Conservation (phyloP, 495 filamentous ascomycete genomes). For the Neurospora intermedia region DNA sequence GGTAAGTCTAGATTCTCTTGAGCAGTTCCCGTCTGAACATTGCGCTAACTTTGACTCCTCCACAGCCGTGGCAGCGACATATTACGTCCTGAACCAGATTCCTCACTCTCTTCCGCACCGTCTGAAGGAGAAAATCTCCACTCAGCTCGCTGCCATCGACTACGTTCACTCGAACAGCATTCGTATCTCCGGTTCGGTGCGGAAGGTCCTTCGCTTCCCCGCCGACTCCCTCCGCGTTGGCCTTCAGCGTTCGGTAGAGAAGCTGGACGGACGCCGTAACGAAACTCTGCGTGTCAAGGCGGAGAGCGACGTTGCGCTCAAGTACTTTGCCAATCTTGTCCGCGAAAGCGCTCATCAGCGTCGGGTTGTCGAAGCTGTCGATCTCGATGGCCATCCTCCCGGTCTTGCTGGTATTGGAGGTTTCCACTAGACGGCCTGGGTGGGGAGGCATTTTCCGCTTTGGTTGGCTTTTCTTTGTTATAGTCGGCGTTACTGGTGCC, state of each 20-base stretch:
- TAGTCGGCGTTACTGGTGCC: not conserved
- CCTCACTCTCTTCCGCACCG: conserved; percentile 81
- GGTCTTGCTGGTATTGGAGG: conserved; percentile 12
- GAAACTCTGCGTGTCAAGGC: conserved; percentile 65
- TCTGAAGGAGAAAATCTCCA: conserved; percentile 71
- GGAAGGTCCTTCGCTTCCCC: conserved; percentile 76
- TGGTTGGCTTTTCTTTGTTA: not conserved
- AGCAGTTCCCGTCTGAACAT: conserved; percentile 3
- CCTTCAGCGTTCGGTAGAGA: conserved; percentile 70
- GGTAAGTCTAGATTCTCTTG: conserved; percentile 44
- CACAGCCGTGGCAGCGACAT: conserved; percentile 57
- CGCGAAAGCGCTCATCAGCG: conserved; percentile 62
- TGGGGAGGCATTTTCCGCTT: not conserved
- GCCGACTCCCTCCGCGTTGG: conserved; percentile 70
- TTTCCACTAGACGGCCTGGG: not conserved
- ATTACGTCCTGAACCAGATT: conserved; percentile 75
- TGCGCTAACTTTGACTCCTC: conserved; percentile 3
- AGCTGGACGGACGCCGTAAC: conserved; percentile 63
- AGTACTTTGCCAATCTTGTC: conserved; percentile 82
- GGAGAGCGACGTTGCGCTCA: conserved; percentile 66
- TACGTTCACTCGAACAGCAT: conserved; percentile 83
- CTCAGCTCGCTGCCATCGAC: conserved; percentile 68
- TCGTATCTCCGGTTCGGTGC: conserved; percentile 72
- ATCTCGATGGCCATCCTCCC: conserved; percentile 62
- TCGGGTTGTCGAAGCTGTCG: conserved; percentile 63